Conservation (phyloP, 2,329 filamentous ascomycete species). For the Akanthomyces muscarius region DNA sequence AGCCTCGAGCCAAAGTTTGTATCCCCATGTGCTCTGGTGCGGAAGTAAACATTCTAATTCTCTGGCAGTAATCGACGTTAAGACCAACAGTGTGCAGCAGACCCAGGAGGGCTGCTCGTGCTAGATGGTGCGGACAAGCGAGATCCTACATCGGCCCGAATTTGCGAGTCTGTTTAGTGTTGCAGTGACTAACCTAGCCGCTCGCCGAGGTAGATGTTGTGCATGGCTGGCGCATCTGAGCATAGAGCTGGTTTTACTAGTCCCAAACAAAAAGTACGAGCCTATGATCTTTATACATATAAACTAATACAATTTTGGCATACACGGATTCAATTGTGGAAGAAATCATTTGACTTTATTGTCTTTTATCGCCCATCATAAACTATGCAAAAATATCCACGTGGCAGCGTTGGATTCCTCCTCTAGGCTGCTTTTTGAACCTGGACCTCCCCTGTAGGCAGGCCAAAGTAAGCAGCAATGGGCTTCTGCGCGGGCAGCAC, state of each 20-base stretch:
- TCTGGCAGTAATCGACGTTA: constrained; percentile 80
- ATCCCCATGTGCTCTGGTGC: background rate
- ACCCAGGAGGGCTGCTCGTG: constrained; percentile 66
- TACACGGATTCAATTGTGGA: background rate
- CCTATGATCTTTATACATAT: constrained; percentile 18
- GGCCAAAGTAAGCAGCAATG: constrained; percentile 90
- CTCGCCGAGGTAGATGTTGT: background rate
- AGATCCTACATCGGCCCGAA: background rate
- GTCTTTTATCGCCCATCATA: background rate
- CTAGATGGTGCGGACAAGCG: constrained; percentile 23
- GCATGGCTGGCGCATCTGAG: constrained; percentile 13
- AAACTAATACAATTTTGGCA: constrained; percentile 16
- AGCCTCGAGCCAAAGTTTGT: constrained; percentile 71
- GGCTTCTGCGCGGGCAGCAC: constrained; percentile 79
- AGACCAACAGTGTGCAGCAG: constrained; percentile 68
- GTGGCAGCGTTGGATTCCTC: background rate
- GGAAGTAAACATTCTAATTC: constrained; percentile 23
- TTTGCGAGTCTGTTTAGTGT: background rate
- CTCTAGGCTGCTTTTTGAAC: constrained; percentile 31
- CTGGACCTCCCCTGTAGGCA: constrained; percentile 69
- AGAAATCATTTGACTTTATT: background rate
- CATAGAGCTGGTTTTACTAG: constrained; percentile 16
- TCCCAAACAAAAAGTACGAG: constrained; percentile 14
- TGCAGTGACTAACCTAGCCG: constrained; percentile 1
- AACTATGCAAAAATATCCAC: background rate